Conservation (phyloP, 2,329 filamentous ascomycete genomes). For the Ilyonectria destructans region DNA sequence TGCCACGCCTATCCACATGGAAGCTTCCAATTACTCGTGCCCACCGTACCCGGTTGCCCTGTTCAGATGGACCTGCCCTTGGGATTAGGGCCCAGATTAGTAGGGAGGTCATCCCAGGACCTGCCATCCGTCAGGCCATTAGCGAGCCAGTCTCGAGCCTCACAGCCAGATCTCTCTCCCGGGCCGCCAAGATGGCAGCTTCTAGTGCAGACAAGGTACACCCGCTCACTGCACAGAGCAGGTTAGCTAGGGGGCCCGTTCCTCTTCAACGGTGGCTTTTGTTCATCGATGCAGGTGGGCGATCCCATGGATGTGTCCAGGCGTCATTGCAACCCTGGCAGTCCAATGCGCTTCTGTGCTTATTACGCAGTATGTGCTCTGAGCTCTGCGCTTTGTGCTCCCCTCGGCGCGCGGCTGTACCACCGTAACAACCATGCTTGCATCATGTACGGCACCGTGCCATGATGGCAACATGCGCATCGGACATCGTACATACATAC, state of each 20-base stretch:
- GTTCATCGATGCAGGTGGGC: conserved; percentile 26
- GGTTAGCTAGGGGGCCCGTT: not conserved
- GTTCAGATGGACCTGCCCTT: conserved; percentile 8
- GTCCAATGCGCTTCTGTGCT: not conserved
- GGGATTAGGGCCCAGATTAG: not conserved
- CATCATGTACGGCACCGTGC: conserved; percentile 10
- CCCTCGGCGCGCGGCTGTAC: not conserved
- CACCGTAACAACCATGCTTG: not conserved
- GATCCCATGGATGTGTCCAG: conserved; percentile 34
- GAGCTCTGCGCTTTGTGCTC: conserved; percentile 30
- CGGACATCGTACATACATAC: conserved; percentile 26
- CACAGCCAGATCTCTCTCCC: conserved; percentile 30
- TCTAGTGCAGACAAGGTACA: conserved; percentile 14
- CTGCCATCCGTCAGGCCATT: conserved; percentile 33
- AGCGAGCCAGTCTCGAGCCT: conserved; percentile 35
- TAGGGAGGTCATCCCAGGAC: conserved; percentile 31
- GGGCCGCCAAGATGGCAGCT: conserved; percentile 29
- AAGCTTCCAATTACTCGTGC: conserved; percentile 18
- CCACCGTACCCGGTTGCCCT: conserved; percentile 13
- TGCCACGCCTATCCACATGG: conserved; percentile 26
- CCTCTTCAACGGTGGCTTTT: not conserved
- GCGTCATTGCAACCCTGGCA: conserved; percentile 20
- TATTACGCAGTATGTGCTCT: not conserved
- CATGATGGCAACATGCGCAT: conserved; percentile 29
- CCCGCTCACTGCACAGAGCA: not conserved